A percentile compares a stretch with the other conserved stretches of the same genome.
These are phyloP conservation scores for Sporisorium sorghi DNA, from an alignment of 1,284 basidiomycete species.

Conservation along the genomic window DNA sequence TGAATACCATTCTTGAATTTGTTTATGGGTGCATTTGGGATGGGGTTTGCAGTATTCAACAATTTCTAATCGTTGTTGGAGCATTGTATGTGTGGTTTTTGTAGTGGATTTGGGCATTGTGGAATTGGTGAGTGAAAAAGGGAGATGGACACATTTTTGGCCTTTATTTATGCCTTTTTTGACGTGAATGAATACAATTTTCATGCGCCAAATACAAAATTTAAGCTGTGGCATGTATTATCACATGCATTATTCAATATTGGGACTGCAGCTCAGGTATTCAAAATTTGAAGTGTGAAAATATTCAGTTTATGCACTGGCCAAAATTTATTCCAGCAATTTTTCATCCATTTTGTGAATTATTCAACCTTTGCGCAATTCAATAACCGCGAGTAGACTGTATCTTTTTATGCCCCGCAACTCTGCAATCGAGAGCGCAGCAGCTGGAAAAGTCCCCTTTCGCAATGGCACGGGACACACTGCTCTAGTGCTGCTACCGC, in stretches of 20 bases:
- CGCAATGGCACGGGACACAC: neutral
- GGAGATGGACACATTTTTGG: neutral
- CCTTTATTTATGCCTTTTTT: constrained; percentile 10
- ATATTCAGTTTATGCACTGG: too few species aligned
- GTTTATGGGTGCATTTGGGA: too few species aligned
- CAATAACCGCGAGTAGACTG: neutral
- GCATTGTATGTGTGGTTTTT: neutral
- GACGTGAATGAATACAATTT: constrained; percentile 2
- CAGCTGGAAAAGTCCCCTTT: constrained; percentile 5
- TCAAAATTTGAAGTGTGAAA: too few species aligned
- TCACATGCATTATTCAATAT: too few species aligned
- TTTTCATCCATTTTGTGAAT: too few species aligned
- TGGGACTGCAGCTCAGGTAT: too few species aligned
- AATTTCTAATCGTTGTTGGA: neutral
- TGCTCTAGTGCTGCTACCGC: neutral
- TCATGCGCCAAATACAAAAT: neutral
- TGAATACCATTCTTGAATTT: too few species aligned
- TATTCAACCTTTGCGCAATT: too few species aligned
- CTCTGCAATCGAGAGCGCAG: neutral
- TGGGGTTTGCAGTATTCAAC: too few species aligned
- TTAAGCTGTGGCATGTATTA: too few species aligned
- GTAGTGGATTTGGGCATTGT: constrained; percentile 4
- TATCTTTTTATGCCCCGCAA: neutral
- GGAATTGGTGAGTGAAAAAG: neutral
- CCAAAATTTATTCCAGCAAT: too few species aligned